phyloP scores from a whole-genome alignment of 208 protist genomes.

The Naegleria fowleri region DNA sequence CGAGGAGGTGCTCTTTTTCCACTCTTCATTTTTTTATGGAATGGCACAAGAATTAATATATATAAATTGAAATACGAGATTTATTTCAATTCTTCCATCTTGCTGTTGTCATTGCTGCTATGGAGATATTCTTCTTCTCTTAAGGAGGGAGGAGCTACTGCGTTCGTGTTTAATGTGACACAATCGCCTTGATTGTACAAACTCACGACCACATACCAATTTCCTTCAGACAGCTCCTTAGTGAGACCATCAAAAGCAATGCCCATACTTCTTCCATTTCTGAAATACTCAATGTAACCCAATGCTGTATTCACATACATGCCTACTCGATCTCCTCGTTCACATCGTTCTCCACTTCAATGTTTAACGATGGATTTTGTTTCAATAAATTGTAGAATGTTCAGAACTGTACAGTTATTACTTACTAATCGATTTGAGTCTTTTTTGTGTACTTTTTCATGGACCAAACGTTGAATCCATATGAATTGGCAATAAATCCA shows the following conservation, averaged over 20 bases:
- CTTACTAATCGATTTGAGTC: neutral
- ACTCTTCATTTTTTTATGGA: too few relatives aligned
- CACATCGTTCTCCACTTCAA: neutral
- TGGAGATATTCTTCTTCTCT: neutral
- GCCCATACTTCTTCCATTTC: neutral
- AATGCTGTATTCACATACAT: neutral
- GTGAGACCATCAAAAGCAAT: neutral
- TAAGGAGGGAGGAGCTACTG: neutral
- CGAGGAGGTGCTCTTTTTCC: too few relatives aligned
- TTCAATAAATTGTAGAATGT: too few relatives aligned
- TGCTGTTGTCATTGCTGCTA: too few relatives aligned
- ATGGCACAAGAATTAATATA: too few relatives aligned
- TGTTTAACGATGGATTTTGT: too few relatives aligned
- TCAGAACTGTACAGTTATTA: too few relatives aligned
- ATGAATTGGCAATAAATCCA: neutral
- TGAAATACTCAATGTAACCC: neutral
- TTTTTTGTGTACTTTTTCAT: conserved; percentile 2
- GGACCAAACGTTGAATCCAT: neutral
- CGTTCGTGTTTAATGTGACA: neutral
- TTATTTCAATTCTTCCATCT: too few relatives aligned
- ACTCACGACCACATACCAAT: neutral
- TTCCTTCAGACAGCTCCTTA: neutral
- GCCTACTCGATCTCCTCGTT: neutral
- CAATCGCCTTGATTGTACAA: neutral
- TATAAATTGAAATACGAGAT: too few relatives aligned